phyloP scores from a whole-genome alignment of 768 basidiomycete species.

The Naematelia encephala region DNA sequence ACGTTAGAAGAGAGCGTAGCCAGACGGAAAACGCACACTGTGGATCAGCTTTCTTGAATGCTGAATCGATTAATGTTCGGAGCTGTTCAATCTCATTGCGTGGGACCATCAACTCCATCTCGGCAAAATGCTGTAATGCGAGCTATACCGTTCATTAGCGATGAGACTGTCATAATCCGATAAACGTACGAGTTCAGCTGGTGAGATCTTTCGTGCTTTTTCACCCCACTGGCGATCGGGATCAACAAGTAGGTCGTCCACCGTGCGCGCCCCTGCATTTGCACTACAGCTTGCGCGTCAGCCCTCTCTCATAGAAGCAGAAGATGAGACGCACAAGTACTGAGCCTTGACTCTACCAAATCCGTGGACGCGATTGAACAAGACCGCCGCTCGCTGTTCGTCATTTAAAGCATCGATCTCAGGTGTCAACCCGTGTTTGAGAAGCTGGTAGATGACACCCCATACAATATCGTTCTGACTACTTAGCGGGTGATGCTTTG shows the following conservation, averaged over 20 bases:
- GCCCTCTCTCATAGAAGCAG: not conserved
- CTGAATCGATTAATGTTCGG: conserved; percentile 19
- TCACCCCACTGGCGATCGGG: conserved; percentile 21
- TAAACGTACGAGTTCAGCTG: not conserved
- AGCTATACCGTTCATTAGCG: conserved; percentile 20
- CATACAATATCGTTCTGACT: conserved; percentile 44
- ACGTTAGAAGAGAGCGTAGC: not conserved
- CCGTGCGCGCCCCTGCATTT: conserved; percentile 29
- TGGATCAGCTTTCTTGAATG: conserved; percentile 38
- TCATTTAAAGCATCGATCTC: conserved; percentile 28
- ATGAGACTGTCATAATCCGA: conserved; percentile 1
- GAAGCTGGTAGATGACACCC: conserved; percentile 33
- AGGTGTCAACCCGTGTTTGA: conserved; percentile 30
- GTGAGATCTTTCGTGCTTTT: conserved; percentile 29
- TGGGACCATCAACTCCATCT: conserved; percentile 46
- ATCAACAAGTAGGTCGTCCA: conserved; percentile 34
- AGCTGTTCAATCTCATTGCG: conserved; percentile 36
- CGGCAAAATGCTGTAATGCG: conserved; percentile 32
- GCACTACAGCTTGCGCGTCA: conserved; percentile 17
- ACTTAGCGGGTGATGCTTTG: not conserved
- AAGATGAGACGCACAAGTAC: conserved; percentile 27
- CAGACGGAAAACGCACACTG: conserved; percentile 15
- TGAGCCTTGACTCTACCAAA: conserved; percentile 28
- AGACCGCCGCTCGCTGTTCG: conserved; percentile 22
- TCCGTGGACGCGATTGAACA: conserved; percentile 40